phyloP scores from a whole-genome alignment of 2,329 filamentous ascomycete species.

The Pseudogymnoascus sp. region DNA sequence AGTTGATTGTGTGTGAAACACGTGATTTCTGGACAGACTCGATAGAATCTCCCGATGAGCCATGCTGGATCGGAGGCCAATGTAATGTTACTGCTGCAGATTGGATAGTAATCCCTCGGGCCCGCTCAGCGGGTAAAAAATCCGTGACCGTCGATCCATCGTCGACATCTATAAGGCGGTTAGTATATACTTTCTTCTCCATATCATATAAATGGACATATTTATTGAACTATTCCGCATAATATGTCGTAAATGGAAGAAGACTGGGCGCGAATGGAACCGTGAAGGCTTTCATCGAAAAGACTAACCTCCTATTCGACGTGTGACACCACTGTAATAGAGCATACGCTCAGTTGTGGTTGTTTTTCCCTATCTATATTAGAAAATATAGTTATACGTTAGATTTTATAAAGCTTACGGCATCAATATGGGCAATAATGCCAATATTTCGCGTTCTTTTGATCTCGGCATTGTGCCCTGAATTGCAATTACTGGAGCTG shows the following conservation, averaged over 20 bases:
- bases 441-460: conserved; percentile 83
- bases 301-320: conserved; percentile 63
- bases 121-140: conserved; percentile 86
- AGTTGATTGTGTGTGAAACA: conserved; percentile 65
- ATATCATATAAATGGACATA: conserved; percentile 5
- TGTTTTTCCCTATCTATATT: conserved; percentile 67
- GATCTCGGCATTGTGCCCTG: conserved; percentile 18
- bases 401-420: conserved; percentile 39
- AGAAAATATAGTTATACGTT: not conserved
- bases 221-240: not conserved
- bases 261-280: not conserved
- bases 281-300: not conserved
- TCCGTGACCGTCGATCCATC: conserved; percentile 96
- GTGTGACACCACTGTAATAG: conserved; percentile 86
- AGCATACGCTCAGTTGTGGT: conserved; percentile 99
- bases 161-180: conserved; percentile 62
- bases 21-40: conserved; percentile 34
- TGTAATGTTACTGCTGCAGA: conserved; percentile 92
- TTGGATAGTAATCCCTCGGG: conserved; percentile 93
- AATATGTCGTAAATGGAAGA: not conserved
- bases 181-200: not conserved
- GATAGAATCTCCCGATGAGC: conserved; percentile 13
- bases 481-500: not conserved
- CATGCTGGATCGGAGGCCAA: conserved; percentile 62
- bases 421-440: conserved; percentile 98